These are phyloP conservation scores for Papiliotrema laurentii DNA, from an alignment of 1,284 basidiomycete genomes.

Conservation along the genomic window DNA sequence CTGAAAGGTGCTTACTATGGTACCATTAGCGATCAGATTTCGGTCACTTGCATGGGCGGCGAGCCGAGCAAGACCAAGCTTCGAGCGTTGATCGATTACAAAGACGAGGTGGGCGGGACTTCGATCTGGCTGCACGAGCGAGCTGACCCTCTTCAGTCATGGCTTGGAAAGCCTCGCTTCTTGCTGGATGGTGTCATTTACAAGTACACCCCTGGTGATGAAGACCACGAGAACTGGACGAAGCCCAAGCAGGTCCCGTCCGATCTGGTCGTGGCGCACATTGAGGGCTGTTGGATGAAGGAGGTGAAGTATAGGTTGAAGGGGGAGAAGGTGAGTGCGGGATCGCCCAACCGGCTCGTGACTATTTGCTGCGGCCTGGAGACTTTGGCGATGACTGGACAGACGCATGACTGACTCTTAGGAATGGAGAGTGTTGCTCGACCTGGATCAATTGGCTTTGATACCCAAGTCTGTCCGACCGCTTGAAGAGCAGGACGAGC, in stretches of 20 bases:
- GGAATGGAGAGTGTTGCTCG: conserved; percentile 69
- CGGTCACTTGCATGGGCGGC: conserved; percentile 74
- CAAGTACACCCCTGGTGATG: conserved; percentile 57
- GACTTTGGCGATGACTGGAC: too few species aligned
- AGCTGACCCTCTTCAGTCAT: conserved; percentile 57
- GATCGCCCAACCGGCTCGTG: too few species aligned
- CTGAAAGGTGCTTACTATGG: conserved; percentile 72
- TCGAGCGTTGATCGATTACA: conserved; percentile 84
- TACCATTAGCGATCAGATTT: conserved; percentile 60
- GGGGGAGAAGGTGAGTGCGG: conserved; percentile 54
- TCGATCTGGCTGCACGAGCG: not conserved
- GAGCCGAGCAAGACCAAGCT: conserved; percentile 58
- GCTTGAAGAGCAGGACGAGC: conserved; percentile 67
- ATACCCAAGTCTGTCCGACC: conserved; percentile 82
- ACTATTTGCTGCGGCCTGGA: too few species aligned
- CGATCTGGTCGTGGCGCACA: conserved; percentile 68
- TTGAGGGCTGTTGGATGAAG: conserved; percentile 87
- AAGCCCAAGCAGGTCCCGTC: conserved; percentile 85
- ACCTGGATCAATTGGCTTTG: conserved; percentile 68
- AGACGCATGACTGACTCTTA: too few species aligned
- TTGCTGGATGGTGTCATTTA: conserved; percentile 86
- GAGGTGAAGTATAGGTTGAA: conserved; percentile 74
- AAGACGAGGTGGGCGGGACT: conserved; percentile 87
- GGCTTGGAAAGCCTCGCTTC: conserved; percentile 86
- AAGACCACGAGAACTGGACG: conserved; percentile 63